Conservation (phyloP, 176 grass and related monocot species). For the Zea luxurians region DNA sequence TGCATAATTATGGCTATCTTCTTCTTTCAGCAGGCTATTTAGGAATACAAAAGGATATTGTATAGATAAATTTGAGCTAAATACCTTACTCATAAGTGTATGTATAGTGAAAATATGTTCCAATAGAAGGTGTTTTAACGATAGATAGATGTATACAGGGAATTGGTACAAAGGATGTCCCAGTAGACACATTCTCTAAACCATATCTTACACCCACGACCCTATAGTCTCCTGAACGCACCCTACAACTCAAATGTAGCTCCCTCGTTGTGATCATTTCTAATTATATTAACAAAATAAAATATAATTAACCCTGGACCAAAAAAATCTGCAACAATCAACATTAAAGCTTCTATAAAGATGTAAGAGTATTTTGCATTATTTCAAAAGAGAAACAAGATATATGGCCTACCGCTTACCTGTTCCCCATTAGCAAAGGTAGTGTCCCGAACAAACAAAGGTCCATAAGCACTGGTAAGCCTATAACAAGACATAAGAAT, state of each 20-base stretch:
- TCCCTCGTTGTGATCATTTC: background rate
- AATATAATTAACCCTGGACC: background rate
- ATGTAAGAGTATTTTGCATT: slow-evolving; percentile 27
- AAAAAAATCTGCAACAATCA: slow-evolving; percentile 13
- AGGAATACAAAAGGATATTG: no score
- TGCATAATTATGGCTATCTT: no score
- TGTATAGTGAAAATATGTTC: no score
- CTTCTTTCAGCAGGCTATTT: no score
- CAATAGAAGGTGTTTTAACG: no score
- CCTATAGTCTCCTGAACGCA: slow-evolving; percentile 70
- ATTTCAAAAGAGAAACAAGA: slow-evolving; percentile 28
- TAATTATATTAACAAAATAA: slow-evolving; percentile 14
- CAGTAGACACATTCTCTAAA: slow-evolving; percentile 82
- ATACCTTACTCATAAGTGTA: no score
- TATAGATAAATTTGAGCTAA: no score
- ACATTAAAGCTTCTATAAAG: slow-evolving; percentile 25
- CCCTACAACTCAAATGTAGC: slow-evolving; percentile 49
- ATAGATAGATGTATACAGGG: slow-evolving; percentile 50
- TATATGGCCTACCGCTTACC: slow-evolving; percentile 39
- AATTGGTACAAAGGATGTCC: slow-evolving; percentile 80
- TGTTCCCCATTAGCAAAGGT: slow-evolving; percentile 74
- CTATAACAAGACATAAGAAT: no score
- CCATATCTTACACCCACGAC: slow-evolving; percentile 84
- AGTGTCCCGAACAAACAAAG: slow-evolving; percentile 55
- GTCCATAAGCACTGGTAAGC: no score